Percentiles rank a stretch among this genome's conserved stretches.
Evolutionary conservation across 2,329 filamentous ascomycete species (phyloP).

Genomic region (Juglanconis oblonga): DNA sequence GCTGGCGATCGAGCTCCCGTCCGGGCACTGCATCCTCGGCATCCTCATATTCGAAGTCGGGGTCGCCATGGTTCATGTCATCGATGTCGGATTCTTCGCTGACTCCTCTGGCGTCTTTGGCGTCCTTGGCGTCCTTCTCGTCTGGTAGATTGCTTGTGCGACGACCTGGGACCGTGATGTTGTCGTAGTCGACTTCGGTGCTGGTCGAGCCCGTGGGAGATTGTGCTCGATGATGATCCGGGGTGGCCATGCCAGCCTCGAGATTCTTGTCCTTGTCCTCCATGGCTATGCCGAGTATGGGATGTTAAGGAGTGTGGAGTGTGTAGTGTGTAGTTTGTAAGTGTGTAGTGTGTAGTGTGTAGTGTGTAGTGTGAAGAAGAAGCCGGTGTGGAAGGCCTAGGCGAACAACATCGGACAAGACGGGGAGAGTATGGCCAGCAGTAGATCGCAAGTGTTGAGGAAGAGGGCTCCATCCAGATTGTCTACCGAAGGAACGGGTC

Average conservation of each 20-base stretch:
- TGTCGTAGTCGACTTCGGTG: conserved; percentile 11
- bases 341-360: too few relatives aligned
- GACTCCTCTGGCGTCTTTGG: background rate
- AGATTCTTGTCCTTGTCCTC: conserved; percentile 2
- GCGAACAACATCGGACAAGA: background rate
- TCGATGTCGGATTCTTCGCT: conserved; percentile 2
- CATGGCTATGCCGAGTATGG: too few relatives aligned
- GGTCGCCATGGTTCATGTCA: conserved; percentile 7
- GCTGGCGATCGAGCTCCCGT: conserved; percentile 26
- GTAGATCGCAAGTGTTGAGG: too few relatives aligned
- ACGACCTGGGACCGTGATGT: background rate
- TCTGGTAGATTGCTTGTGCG: background rate
- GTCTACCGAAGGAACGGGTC: too few relatives aligned
- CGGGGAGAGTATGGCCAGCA: too few relatives aligned
- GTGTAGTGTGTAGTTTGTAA: background rate
- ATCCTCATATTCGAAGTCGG: conserved; percentile 29
- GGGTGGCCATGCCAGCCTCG: background rate
- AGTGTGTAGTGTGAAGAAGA: background rate
- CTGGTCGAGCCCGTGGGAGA: conserved; percentile 11
- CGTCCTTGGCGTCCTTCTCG: background rate
- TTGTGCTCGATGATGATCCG: background rate
- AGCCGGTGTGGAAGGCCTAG: background rate
- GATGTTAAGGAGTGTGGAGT: background rate
- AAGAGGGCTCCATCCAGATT: too few relatives aligned
- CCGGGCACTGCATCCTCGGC: conserved; percentile 27